Percentiles rank a stretch among this genome's conserved stretches.
Evolutionary conservation across 1,284 basidiomycete species (phyloP).

Genomic region (Cryptococcus depauperatus): DNA sequence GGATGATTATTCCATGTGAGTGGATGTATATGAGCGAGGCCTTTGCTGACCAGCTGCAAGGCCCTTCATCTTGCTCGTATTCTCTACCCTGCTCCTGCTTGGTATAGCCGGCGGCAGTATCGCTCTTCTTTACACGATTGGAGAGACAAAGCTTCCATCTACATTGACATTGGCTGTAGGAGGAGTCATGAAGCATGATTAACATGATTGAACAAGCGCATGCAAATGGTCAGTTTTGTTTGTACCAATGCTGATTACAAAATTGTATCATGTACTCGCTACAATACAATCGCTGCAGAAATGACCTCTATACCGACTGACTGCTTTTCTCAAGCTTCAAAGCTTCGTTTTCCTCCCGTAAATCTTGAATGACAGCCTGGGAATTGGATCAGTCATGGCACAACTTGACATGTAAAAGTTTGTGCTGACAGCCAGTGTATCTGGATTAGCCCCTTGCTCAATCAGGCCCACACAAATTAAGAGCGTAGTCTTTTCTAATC

Average conservation of each 20-base stretch:
- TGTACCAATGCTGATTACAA: no score
- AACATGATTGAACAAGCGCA: no score
- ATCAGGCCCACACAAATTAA: constrained; percentile 43
- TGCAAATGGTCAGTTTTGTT: no score
- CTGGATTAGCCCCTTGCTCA: constrained; percentile 41
- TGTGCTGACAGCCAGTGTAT: constrained; percentile 37
- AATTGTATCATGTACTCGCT: no score
- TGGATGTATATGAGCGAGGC: background rate
- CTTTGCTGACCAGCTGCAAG: constrained; percentile 10
- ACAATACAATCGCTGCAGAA: no score
- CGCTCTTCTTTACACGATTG: constrained; percentile 32
- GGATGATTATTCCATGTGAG: constrained; percentile 38
- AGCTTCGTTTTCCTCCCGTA: constrained; percentile 16
- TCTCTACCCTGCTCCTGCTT: constrained; percentile 33
- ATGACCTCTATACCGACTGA: no score
- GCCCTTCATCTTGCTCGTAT: constrained; percentile 37
- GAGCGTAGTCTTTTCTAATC: constrained; percentile 41
- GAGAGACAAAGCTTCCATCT: constrained; percentile 41
- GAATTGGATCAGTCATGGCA: background rate
- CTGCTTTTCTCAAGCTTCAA: constrained; percentile 9
- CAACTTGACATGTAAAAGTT: background rate
- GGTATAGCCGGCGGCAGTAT: constrained; percentile 24
- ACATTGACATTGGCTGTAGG: constrained; percentile 40
- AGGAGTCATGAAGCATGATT: constrained; percentile 31
- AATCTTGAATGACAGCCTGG: constrained; percentile 24